Conservation (phyloP, 2,329 filamentous ascomycete species). For the Apiospora rasikravindrae region DNA sequence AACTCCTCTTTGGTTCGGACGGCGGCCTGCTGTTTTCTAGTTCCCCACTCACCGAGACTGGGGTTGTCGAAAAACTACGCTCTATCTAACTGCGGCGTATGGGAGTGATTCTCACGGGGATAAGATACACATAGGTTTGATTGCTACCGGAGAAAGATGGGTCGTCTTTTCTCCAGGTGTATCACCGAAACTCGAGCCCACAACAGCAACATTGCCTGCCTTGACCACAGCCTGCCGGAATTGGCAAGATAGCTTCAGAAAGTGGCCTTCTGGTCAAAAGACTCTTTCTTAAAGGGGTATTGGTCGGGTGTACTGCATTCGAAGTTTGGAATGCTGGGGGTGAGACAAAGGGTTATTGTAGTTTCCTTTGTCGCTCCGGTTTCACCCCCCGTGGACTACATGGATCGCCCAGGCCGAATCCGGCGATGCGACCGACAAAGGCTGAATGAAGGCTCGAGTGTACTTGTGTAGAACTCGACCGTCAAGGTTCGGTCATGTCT, state of each 20-base stretch:
- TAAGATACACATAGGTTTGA: not conserved
- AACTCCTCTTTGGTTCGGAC: not conserved
- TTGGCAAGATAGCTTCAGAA: not conserved
- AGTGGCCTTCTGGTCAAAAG: not conserved
- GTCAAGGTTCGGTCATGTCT: no score
- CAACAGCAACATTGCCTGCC: not conserved
- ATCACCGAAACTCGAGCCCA: not conserved
- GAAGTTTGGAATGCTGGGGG: not conserved
- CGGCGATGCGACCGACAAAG: not conserved
- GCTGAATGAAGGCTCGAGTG: not conserved
- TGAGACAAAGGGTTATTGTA: not conserved
- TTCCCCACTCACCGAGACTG: not conserved
- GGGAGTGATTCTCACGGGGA: not conserved
- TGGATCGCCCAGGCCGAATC: not conserved
- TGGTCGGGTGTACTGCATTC: not conserved
- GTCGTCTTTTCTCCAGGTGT: not conserved
- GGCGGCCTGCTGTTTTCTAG: not conserved
- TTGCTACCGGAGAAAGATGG: no score
- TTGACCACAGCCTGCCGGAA: not conserved
- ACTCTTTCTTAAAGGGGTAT: not conserved
- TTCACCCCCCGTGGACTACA: not conserved
- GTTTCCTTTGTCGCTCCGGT: not conserved
- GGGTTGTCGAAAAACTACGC: not conserved
- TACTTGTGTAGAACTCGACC: no score
- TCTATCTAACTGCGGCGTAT: not conserved